Percentiles rank a stretch among this genome's conserved stretches.
Conservation (phyloP, 2,329 filamentous ascomycete genomes). For the Cladobotryum protrusum region DNA sequence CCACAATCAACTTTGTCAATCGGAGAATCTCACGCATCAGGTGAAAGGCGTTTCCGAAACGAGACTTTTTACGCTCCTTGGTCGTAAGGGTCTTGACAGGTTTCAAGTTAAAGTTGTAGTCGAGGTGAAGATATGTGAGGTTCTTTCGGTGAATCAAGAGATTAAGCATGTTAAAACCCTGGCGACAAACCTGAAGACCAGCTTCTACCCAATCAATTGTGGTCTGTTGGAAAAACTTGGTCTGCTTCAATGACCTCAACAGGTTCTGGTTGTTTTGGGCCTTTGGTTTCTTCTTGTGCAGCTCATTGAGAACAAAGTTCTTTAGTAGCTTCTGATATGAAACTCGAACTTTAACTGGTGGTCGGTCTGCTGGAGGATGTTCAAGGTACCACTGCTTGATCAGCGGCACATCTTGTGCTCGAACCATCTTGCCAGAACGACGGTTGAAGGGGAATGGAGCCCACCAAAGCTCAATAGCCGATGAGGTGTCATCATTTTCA, state of each 20-base stretch:
- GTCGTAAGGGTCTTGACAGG: conserved; percentile 97
- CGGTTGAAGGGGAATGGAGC: conserved; percentile 94
- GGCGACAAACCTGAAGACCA: conserved; percentile 92
- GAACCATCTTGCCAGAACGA: conserved; percentile 89
- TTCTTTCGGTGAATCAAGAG: conserved; percentile 97
- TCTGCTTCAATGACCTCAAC: conserved; percentile 82
- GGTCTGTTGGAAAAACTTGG: conserved; percentile 99
- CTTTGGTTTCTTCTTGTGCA: conserved; percentile 94
- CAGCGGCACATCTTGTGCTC: conserved; percentile 91
- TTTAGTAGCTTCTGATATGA: conserved; percentile 98
- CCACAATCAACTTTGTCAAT: conserved; percentile 93
- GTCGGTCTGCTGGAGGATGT: conserved; percentile 76
- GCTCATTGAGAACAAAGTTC: conserved; percentile 90
- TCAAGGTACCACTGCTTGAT: conserved; percentile 99
- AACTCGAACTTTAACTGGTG: conserved; percentile 94
- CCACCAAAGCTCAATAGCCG: conserved; percentile 96
- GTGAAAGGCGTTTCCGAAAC: conserved; percentile 98
- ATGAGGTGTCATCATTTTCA: conserved; percentile 80
- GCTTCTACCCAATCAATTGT: conserved; percentile 99
- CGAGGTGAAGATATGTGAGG: conserved; percentile 92
- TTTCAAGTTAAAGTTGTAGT: conserved; percentile 99
- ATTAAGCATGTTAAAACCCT: conserved; percentile 99
- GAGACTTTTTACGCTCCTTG: conserved; percentile 98
- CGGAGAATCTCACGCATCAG: conserved; percentile 96
- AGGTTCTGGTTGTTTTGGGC: conserved; percentile 92